Percentiles rank a stretch among this genome's conserved stretches.
Conservation (phyloP, 352 stramenopile species). For the Hyphochytrium catenoides region DNA sequence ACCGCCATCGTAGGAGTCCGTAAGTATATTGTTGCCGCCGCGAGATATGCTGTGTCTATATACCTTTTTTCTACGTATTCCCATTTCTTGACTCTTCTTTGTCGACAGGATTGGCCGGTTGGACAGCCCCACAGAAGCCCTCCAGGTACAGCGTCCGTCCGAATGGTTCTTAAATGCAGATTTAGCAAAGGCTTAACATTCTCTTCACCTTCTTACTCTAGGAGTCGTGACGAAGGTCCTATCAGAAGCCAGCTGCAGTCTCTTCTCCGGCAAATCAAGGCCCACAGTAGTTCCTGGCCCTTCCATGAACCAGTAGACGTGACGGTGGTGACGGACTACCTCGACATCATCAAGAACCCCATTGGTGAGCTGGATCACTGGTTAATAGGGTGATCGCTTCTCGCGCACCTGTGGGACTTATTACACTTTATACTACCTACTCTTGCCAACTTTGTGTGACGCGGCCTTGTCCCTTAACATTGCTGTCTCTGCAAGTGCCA, state of each 20-base stretch:
- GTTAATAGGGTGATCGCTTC: no score
- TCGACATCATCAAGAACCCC: constrained; percentile 84
- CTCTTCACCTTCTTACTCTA: constrained; percentile 19
- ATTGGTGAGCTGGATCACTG: constrained; percentile 42
- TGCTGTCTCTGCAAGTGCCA: constrained; percentile 23
- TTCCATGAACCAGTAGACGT: constrained; percentile 92
- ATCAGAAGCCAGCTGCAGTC: constrained; percentile 52
- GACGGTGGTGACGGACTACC: constrained; percentile 83
- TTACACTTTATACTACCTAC: constrained; percentile 9
- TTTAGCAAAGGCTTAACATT: constrained; percentile 15
- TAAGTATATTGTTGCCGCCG: no score
- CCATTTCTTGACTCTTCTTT: constrained; percentile 1
- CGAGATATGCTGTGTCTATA: no score
- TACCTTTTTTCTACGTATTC: no score
- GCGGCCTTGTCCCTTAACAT: constrained; percentile 17
- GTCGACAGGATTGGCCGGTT: constrained; percentile 11
- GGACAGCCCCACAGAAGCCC: not conserved
- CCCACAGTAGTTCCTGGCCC: constrained; percentile 85
- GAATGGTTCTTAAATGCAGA: constrained; percentile 7
- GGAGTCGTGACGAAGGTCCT: constrained; percentile 44
- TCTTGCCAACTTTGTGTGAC: constrained; percentile 10
- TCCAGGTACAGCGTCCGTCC: not conserved
- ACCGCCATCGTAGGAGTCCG: no score
- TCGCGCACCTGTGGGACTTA: no score
- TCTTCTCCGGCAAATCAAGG: constrained; percentile 69